A percentile compares a stretch with the other conserved stretches of the same genome.
Evolutionary conservation across 805 yeast species (phyloP).

Genomic region (Kockiozyma suomiensis): DNA sequence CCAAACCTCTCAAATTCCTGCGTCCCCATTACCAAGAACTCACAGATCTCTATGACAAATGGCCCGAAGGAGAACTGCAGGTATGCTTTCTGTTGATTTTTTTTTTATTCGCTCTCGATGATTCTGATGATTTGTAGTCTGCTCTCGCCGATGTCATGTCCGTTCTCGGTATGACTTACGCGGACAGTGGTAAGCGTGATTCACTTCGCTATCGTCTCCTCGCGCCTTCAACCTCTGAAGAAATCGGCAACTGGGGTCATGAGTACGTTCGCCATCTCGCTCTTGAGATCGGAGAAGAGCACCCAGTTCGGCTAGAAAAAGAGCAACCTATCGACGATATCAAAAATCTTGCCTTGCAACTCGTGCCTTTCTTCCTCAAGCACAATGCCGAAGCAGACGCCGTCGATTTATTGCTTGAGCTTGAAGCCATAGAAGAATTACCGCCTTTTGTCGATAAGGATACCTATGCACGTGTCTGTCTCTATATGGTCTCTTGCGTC

Average conservation of each 20-base stretch:
- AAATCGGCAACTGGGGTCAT: conserved; percentile 92
- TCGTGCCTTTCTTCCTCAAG: conserved; percentile 85
- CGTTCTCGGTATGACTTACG: conserved; percentile 91
- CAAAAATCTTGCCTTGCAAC: conserved; percentile 66
- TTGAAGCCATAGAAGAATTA: conserved; percentile 81
- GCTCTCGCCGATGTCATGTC: conserved; percentile 86
- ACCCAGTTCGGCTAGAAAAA: conserved; percentile 43
- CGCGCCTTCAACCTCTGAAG: conserved; percentile 50
- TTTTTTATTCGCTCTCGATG: not conserved
- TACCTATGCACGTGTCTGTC: conserved; percentile 85
- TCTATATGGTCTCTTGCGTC: conserved; percentile 79
- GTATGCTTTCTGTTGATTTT: conserved; percentile 9
- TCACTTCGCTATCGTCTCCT: conserved; percentile 76
- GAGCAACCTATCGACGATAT: conserved; percentile 47
- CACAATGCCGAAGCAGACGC: conserved; percentile 99
- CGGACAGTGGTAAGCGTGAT: conserved; percentile 77
- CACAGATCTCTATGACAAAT: conserved; percentile 63
- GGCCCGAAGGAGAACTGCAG: conserved; percentile 55
- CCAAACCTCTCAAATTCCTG: conserved; percentile 94
- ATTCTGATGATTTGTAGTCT: conserved; percentile 2
- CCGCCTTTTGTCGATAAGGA: conserved; percentile 82
- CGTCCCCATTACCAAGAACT: conserved; percentile 82
- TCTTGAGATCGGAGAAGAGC: conserved; percentile 88
- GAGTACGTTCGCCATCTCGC: conserved; percentile 97
- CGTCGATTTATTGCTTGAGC: conserved; percentile 86